Percentiles rank a stretch among this genome's conserved stretches.
These are phyloP conservation scores for Trichoderma pleuroti DNA, from an alignment of 2,329 filamentous ascomycete genomes.

Conservation along the genomic window DNA sequence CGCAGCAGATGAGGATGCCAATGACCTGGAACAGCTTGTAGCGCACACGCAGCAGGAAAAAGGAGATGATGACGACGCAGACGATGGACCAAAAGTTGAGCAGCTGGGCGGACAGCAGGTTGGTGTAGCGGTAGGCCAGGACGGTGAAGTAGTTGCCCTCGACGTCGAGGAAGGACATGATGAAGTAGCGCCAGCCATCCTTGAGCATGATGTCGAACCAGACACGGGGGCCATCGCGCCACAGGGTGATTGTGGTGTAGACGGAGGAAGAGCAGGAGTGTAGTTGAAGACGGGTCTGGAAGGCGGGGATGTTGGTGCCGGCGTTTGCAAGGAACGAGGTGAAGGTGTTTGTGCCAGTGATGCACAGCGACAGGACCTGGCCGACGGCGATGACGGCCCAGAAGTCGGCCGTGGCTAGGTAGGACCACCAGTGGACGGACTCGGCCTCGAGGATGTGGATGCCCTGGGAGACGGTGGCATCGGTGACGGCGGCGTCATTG, in stretches of 20 bases:
- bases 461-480: slow-evolving; percentile 46
- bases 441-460: slow-evolving; percentile 54
- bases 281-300: slow-evolving; percentile 96
- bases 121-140: slow-evolving; percentile 87
- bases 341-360: slow-evolving; percentile 91
- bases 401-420: slow-evolving; percentile 80
- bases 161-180: slow-evolving; percentile 89
- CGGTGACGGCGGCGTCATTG: slow-evolving; percentile 21
- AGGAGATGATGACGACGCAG: slow-evolving; percentile 81
- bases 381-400: slow-evolving; percentile 79
- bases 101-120: slow-evolving; percentile 85
- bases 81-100: slow-evolving; percentile 99
- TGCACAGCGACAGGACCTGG: slow-evolving; percentile 82
- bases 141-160: slow-evolving; percentile 98
- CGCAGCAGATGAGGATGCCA: slow-evolving; percentile 87
- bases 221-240: slow-evolving; percentile 70
- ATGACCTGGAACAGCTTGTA: slow-evolving; percentile 83
- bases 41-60: slow-evolving; percentile 77
- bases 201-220: slow-evolving; percentile 61
- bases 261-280: slow-evolving; percentile 71
- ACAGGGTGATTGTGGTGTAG: slow-evolving; percentile 76
- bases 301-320: slow-evolving; percentile 81
- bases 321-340: slow-evolving; percentile 64
- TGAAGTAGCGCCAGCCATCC: slow-evolving; percentile 91
- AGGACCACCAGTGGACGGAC: slow-evolving; percentile 62